Evolutionary conservation across 768 basidiomycete genomes (phyloP).

Genomic region (Sporobolomyces pararoseus): DNA sequence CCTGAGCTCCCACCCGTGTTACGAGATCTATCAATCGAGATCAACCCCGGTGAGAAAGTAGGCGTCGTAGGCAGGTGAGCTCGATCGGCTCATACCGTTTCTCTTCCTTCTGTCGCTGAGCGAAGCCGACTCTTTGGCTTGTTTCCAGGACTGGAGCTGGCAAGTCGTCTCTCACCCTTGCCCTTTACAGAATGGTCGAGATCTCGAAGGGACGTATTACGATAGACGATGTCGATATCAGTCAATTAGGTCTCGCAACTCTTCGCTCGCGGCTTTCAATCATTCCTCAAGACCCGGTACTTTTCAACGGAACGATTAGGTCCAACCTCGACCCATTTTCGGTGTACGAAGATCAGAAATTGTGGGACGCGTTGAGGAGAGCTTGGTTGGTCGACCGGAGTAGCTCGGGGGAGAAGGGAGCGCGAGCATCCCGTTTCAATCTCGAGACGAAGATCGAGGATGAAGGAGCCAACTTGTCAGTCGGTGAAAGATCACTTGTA

Average conservation of each 20-base stretch:
- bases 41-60: slow-evolving; percentile 76
- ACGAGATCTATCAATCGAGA: slow-evolving; percentile 67
- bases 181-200: slow-evolving; percentile 67
- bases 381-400: slow-evolving; percentile 71
- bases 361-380: slow-evolving; percentile 80
- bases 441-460: slow-evolving; percentile 78
- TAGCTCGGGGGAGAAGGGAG: neutral
- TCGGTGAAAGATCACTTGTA: slow-evolving; percentile 68
- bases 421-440: slow-evolving; percentile 57
- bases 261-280: slow-evolving; percentile 31
- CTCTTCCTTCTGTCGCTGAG: too few species aligned
- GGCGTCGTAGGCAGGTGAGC: slow-evolving; percentile 67
- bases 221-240: slow-evolving; percentile 79
- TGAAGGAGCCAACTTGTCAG: slow-evolving; percentile 57
- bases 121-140: too few species aligned
- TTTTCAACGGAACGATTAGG: slow-evolving; percentile 75
- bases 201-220: slow-evolving; percentile 64
- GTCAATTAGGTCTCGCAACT: slow-evolving; percentile 64
- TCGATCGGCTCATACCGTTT: too few species aligned
- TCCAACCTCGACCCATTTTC: slow-evolving; percentile 86
- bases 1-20: slow-evolving; percentile 78
- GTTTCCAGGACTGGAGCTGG: slow-evolving; percentile 48
- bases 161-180: slow-evolving; percentile 83
- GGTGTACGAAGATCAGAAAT: slow-evolving; percentile 64
- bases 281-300: slow-evolving; percentile 43